These are phyloP conservation scores for Cladosporium sp. DNA, from an alignment of 2,329 filamentous ascomycete species.

Conservation along the genomic window DNA sequence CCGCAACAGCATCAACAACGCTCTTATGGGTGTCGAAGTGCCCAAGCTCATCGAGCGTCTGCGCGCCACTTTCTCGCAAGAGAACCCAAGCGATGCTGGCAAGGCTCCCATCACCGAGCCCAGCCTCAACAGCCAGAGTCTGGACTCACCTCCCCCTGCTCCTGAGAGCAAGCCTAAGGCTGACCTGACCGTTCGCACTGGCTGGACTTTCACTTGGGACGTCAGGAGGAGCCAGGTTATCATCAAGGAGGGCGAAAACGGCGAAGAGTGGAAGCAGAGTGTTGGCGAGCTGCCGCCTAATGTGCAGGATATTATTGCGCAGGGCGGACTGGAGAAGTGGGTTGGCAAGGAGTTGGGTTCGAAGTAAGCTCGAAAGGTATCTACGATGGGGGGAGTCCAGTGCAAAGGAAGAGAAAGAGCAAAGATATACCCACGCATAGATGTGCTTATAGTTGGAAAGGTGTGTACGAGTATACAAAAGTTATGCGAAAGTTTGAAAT, in stretches of 20 bases:
- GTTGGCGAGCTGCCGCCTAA: constrained; percentile 80
- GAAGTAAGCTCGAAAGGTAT: background rate
- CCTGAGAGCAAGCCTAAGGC: constrained; percentile 41
- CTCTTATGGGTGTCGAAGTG: constrained; percentile 67
- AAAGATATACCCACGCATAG: constrained; percentile 1
- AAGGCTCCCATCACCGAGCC: constrained; percentile 48
- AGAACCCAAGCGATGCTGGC: constrained; percentile 14
- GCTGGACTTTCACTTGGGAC: constrained; percentile 82
- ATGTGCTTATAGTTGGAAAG: background rate
- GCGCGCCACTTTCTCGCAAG: constrained; percentile 47
- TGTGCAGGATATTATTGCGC: constrained; percentile 76
- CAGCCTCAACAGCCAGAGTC: constrained; percentile 45
- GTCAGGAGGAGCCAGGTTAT: constrained; percentile 66
- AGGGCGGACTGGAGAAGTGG: constrained; percentile 77
- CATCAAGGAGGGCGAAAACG: constrained; percentile 65
- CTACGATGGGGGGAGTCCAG: too few relatives aligned
- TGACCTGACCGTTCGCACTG: constrained; percentile 65
- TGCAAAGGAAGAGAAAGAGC: background rate
- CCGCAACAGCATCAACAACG: constrained; percentile 76
- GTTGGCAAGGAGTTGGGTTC: constrained; percentile 63
- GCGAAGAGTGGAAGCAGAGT: constrained; percentile 69
- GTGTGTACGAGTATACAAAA: background rate
- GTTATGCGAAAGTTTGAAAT: background rate
- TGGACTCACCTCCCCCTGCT: constrained; percentile 48
- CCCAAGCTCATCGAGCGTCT: constrained; percentile 63